A percentile compares a stretch with the other conserved stretches of the same genome.
Evolutionary conservation across 1,284 basidiomycete genomes (phyloP).

Genomic region (Puccinia triticina): DNA sequence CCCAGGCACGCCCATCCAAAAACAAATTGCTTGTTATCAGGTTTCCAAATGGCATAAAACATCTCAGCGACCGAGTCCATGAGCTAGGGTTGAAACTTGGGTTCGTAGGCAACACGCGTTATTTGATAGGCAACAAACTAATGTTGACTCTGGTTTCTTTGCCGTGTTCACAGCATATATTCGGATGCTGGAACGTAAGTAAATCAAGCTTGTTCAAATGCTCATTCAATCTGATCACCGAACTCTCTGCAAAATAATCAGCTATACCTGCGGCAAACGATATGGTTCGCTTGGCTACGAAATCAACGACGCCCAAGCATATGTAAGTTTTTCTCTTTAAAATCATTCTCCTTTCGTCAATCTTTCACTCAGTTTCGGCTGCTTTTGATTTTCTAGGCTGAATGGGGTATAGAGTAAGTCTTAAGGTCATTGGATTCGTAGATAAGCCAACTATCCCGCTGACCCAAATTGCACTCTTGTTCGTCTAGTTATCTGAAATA

Average conservation of each 20-base stretch:
- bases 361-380: not conserved
- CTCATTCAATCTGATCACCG: not conserved
- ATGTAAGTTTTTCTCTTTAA: conserved; percentile 24
- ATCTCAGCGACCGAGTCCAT: conserved; percentile 62
- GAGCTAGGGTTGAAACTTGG: conserved; percentile 62
- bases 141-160: not conserved
- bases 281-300: conserved; percentile 65
- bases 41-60: conserved; percentile 65
- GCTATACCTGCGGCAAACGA: conserved; percentile 62
- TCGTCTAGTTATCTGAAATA: conserved; percentile 31
- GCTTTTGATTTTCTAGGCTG: conserved; percentile 59
- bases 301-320: conserved; percentile 63
- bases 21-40: too few species aligned
- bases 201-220: not conserved
- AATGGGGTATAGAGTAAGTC: conserved; percentile 64
- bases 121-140: not conserved
- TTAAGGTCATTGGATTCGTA: not conserved
- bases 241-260: not conserved
- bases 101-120: conserved; percentile 14
- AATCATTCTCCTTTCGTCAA: not conserved
- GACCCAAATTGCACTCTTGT: not conserved
- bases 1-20: not conserved
- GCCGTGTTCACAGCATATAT: conserved; percentile 62
- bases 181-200: conserved; percentile 63
- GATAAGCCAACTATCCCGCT: too few species aligned